These are phyloP conservation scores for Gymnopus androsaceus DNA, from an alignment of 1,284 basidiomycete genomes.

Conservation along the genomic window DNA sequence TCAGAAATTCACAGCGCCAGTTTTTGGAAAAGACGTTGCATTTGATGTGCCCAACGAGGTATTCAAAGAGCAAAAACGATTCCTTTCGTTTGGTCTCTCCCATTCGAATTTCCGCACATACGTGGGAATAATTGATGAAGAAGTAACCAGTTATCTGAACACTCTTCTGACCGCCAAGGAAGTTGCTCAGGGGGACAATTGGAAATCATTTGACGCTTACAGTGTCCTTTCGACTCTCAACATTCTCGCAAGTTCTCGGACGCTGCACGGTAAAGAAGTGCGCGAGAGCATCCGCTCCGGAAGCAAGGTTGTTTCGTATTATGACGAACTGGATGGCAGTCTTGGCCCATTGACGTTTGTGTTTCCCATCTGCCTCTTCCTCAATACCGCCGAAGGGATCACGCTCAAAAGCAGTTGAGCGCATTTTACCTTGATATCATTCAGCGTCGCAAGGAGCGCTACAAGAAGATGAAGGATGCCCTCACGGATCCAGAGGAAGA, in stretches of 20 bases:
- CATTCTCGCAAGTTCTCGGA: constrained; percentile 91
- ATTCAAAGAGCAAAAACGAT: constrained; percentile 99
- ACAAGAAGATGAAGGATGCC: constrained; percentile 40
- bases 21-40: constrained; percentile 97
- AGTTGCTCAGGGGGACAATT: constrained; percentile 64
- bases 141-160: constrained; percentile 73
- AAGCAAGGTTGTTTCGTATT: constrained; percentile 86
- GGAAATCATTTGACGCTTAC: constrained; percentile 75
- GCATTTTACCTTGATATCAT: constrained; percentile 93
- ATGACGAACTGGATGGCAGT: constrained; percentile 89
- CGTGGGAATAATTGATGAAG: constrained; percentile 87
- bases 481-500: constrained; percentile 50
- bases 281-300: constrained; percentile 62
- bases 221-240: constrained; percentile 88
- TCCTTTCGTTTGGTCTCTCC: constrained; percentile 92
- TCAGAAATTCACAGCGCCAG: constrained; percentile 85
- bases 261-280: constrained; percentile 92
- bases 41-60: constrained; percentile 96
- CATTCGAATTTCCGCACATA: constrained; percentile 91
- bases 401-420: constrained; percentile 91
- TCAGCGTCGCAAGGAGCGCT: constrained; percentile 64
- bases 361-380: constrained; percentile 91
- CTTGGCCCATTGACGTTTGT: constrained; percentile 93
- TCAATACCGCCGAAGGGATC: constrained; percentile 85
- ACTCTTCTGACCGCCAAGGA: constrained; percentile 64